phyloP scores from a whole-genome alignment of 768 basidiomycete genomes.

The Polyporus arcularius region DNA sequence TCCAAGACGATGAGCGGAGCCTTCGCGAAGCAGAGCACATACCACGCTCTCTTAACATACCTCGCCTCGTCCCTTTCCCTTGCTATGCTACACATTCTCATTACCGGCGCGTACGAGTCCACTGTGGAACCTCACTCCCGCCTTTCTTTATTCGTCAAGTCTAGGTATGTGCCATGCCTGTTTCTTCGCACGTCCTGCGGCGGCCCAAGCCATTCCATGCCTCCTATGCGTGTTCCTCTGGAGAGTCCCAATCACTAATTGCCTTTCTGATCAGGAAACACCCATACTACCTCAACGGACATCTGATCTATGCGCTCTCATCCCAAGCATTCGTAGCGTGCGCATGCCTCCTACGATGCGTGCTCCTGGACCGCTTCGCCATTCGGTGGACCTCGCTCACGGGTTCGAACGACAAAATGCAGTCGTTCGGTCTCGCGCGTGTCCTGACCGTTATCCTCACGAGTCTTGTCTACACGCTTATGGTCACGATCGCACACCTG shows the following conservation, averaged over 20 bases:
- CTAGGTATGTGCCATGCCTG: slow-evolving; percentile 45
- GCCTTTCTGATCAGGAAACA: slow-evolving; percentile 53
- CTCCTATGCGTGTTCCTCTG: too few relatives aligned
- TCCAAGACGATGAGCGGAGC: slow-evolving; percentile 47
- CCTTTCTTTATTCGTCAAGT: slow-evolving; percentile 63
- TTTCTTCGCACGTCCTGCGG: not conserved
- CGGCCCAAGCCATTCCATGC: too few relatives aligned
- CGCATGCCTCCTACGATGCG: slow-evolving; percentile 53
- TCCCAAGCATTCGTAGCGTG: slow-evolving; percentile 51
- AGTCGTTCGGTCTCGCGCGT: slow-evolving; percentile 21
- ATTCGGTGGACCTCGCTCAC: slow-evolving; percentile 30
- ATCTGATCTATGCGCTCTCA: slow-evolving; percentile 57
- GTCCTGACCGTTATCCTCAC: slow-evolving; percentile 18
- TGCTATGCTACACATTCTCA: slow-evolving; percentile 43
- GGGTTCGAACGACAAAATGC: slow-evolving; percentile 4
- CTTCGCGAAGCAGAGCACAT: slow-evolving; percentile 47
- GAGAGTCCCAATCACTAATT: too few relatives aligned
- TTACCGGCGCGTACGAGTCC: slow-evolving; percentile 38
- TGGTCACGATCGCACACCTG: slow-evolving; percentile 45
- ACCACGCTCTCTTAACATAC: slow-evolving; percentile 49
- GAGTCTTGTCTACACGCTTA: slow-evolving; percentile 8
- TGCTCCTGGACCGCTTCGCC: slow-evolving; percentile 63
- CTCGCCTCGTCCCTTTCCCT: slow-evolving; percentile 46
- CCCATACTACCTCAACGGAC: slow-evolving; percentile 72
- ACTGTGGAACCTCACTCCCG: slow-evolving; percentile 38